Evolutionary conservation across 2,329 filamentous ascomycete genomes (phyloP).

Genomic region (Lasiodiplodia sp.): DNA sequence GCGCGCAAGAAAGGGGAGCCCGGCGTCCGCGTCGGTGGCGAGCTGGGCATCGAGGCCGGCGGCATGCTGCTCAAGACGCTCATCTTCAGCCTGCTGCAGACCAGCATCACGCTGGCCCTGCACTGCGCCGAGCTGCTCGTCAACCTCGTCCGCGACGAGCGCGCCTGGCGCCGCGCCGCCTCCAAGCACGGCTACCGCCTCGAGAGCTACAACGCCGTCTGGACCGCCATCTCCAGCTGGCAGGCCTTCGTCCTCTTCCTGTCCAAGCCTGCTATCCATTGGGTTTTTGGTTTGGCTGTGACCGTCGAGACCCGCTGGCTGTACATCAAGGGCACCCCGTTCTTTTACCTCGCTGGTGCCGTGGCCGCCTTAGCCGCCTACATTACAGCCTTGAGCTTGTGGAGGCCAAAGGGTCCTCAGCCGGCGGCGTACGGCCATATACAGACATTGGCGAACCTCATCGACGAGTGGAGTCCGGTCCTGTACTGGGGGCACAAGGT

Average conservation of each 20-base stretch:
- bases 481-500: conserved; percentile 1
- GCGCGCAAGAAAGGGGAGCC: not conserved
- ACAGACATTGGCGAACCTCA: not conserved
- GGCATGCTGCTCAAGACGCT: not conserved
- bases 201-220: not conserved
- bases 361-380: not conserved
- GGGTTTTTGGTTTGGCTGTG: not conserved
- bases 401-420: not conserved
- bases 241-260: not conserved
- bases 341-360: not conserved
- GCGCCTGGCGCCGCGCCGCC: not conserved
- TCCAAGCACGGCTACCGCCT: not conserved
- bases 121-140: not conserved
- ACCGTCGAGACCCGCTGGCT: not conserved
- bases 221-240: not conserved
- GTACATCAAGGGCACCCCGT: not conserved
- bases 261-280: not conserved
- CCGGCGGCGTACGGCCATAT: conserved; percentile 3
- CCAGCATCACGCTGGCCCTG: not conserved
- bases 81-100: not conserved
- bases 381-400: not conserved
- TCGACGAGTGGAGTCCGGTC: conserved; percentile 1
- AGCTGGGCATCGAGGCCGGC: not conserved
- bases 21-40: not conserved
- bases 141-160: not conserved